phyloP scores from a whole-genome alignment of 352 stramenopile species.

The Pythium pyrilobum region DNA sequence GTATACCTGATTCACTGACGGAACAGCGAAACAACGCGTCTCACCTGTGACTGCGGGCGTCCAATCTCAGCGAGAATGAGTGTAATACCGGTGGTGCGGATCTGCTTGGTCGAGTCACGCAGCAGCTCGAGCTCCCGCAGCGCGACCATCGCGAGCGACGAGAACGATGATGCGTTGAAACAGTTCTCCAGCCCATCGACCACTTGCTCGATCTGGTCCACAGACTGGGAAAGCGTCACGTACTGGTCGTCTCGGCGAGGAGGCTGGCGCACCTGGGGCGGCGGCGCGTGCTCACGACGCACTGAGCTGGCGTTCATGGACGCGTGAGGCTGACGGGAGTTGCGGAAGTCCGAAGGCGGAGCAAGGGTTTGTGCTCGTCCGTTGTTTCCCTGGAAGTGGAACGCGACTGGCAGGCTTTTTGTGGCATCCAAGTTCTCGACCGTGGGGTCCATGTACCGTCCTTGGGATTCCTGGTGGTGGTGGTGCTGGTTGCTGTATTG shows the following conservation, averaged over 20 bases:
- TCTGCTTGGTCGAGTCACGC: conserved; percentile 48
- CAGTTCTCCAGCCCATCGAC: conserved; percentile 49
- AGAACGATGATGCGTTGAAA: conserved; percentile 32
- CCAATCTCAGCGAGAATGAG: conserved; percentile 52
- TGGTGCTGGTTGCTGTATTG: conserved; percentile 3
- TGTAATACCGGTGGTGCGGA: conserved; percentile 58
- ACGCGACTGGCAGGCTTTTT: conserved; percentile 40
- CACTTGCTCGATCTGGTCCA: conserved; percentile 56
- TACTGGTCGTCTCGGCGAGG: conserved; percentile 25
- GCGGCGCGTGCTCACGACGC: background rate
- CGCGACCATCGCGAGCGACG: conserved; percentile 32
- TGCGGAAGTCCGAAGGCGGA: background rate
- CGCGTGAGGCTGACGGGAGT: background rate
- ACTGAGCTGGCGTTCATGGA: background rate
- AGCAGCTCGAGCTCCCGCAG: conserved; percentile 56
- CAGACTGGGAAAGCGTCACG: conserved; percentile 31
- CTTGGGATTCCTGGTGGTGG: background rate
- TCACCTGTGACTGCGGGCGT: conserved; percentile 37
- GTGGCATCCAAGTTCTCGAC: conserved; percentile 17
- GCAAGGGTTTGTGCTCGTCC: background rate
- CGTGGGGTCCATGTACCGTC: conserved; percentile 17
- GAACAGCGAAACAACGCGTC: no score
- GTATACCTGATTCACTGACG: background rate
- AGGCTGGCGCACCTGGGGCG: background rate
- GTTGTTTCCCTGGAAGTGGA: conserved; percentile 44